Evolutionary conservation across 345 rosid genomes (phyloP).

Genomic region (Citrus trifoliata): DNA sequence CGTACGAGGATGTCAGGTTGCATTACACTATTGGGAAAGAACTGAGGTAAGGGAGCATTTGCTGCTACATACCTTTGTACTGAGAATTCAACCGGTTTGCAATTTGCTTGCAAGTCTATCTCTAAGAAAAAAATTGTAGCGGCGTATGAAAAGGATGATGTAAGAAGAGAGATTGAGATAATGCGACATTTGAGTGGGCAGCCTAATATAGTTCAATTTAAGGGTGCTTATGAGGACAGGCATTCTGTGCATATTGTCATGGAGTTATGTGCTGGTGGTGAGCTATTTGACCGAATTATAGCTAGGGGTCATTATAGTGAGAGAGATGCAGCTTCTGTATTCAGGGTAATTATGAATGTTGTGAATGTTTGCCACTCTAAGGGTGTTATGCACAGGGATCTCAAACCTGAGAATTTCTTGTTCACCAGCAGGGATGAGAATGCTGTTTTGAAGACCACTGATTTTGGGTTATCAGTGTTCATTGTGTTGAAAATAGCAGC

Average conservation of each 20-base stretch:
- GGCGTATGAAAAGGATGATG: constrained; percentile 24
- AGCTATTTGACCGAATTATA: constrained; percentile 35
- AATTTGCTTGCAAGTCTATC: constrained; percentile 36
- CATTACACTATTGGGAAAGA: constrained; percentile 27
- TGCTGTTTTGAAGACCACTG: constrained; percentile 39
- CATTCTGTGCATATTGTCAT: constrained; percentile 36
- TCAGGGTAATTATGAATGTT: constrained; percentile 25
- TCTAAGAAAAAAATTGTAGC: constrained; percentile 14
- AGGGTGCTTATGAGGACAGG: constrained; percentile 34
- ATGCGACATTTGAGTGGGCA: constrained; percentile 39
- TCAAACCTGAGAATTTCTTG: constrained; percentile 46
- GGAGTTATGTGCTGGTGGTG: constrained; percentile 47
- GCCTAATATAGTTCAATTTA: constrained; percentile 32
- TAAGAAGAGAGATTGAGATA: constrained; percentile 34
- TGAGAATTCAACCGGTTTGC: constrained; percentile 31
- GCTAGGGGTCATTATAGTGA: constrained; percentile 34
- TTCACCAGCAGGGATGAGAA: constrained; percentile 25
- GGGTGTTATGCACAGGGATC: constrained; percentile 81
- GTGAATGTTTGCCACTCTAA: constrained; percentile 69
- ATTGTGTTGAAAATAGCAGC: background rate
- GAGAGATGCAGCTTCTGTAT: constrained; percentile 32
- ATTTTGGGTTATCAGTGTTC: constrained; percentile 76
- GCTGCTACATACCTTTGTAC: constrained; percentile 32
- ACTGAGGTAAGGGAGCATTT: constrained; percentile 32
- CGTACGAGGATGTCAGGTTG: constrained; percentile 49